Percentiles rank a stretch among this genome's conserved stretches.
These are phyloP conservation scores for Hymenoscyphus fructigenus DNA, from an alignment of 2,329 filamentous ascomycete species.

Conservation along the genomic window DNA sequence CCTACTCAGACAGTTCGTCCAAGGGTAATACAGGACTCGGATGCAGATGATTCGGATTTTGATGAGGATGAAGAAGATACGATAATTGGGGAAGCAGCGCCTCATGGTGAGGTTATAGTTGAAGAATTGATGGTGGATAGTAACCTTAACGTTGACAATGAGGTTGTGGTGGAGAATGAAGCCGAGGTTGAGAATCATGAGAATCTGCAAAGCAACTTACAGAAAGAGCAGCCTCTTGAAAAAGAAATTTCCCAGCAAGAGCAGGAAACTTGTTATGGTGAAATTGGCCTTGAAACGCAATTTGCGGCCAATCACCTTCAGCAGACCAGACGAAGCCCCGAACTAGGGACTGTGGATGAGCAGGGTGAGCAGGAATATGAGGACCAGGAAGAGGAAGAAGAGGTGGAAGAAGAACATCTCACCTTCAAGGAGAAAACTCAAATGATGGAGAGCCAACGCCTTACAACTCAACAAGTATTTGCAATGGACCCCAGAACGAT, in stretches of 20 bases:
- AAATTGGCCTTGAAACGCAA: conserved; percentile 33
- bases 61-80: conserved; percentile 19
- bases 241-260: conserved; percentile 1
- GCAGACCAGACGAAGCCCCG: conserved; percentile 2
- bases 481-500: conserved; percentile 48
- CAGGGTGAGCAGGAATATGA: conserved; percentile 1
- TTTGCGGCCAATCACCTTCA: conserved; percentile 20
- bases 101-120: background rate
- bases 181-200: background rate
- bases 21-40: background rate
- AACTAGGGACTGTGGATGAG: background rate
- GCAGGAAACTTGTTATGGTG: conserved; percentile 33
- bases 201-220: background rate
- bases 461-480: conserved; percentile 50
- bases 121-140: background rate
- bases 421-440: conserved; percentile 26
- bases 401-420: conserved; percentile 11
- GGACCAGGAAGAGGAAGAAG: conserved; percentile 2
- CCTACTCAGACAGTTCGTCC: background rate
- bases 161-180: conserved; percentile 3
- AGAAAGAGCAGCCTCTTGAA: background rate
- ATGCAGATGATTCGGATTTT: conserved; percentile 22
- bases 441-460: conserved; percentile 48
- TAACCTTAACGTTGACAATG: background rate
- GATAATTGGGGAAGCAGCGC: background rate